Percentiles rank a stretch among this genome's conserved stretches.
Conservation (phyloP, 306 rosid genomes). For the Vigna reflexopilosa region DNA sequence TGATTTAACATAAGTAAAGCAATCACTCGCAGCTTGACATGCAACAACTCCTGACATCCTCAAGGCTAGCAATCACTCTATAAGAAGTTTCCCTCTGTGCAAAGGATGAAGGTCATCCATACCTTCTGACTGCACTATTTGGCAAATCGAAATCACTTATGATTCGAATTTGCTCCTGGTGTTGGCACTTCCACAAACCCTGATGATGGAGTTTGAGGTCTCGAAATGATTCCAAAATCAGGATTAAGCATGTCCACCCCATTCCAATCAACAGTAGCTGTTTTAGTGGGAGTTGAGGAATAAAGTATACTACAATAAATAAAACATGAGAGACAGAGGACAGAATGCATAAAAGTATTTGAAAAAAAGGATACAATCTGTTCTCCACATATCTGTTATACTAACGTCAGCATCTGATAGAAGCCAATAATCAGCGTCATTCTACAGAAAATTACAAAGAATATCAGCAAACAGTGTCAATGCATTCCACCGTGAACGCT, state of each 20-base stretch:
- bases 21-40: conserved; percentile 49
- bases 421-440: conserved; percentile 98
- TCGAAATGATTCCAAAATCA: conserved; percentile 65
- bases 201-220: conserved; percentile 60
- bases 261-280: conserved; percentile 84
- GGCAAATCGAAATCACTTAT: conserved; percentile 53
- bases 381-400: conserved; percentile 98
- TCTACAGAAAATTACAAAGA: conserved; percentile 63
- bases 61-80: conserved; percentile 49
- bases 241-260: conserved; percentile 72
- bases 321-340: background rate
- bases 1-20: conserved; percentile 55
- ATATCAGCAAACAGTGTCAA: conserved; percentile 39
- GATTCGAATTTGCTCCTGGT: conserved; percentile 53
- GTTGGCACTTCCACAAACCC: conserved; percentile 63
- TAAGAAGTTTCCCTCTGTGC: conserved; percentile 39
- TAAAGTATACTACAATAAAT: conserved; percentile 26
- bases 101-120: conserved; percentile 45
- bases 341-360: conserved; percentile 22
- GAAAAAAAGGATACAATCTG: conserved; percentile 79
- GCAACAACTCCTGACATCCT: conserved; percentile 49
- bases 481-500: conserved; percentile 7
- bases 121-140: conserved; percentile 29
- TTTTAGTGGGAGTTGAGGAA: conserved; percentile 57
- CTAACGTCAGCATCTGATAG: conserved; percentile 94